Evolutionary conservation across 768 basidiomycete genomes (phyloP), one percentile per base, ranked within the genome.

Genomic region (Cantharellus anzutake): DNA sequence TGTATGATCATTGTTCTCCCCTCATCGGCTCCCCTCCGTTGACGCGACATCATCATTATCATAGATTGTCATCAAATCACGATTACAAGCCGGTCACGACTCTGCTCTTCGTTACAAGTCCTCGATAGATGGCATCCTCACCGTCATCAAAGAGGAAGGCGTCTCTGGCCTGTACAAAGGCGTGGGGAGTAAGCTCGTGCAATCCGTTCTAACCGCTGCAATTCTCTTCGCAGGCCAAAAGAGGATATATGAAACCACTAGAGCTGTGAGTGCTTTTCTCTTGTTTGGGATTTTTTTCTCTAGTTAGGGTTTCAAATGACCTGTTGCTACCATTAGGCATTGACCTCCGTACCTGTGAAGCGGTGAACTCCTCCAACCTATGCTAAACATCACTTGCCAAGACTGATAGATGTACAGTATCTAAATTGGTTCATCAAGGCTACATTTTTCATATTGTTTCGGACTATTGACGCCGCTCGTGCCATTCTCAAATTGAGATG

Each of bases 201-300:
- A 97, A 71, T 90, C 86, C 63, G 88, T 96, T 1, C 75, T 97
- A 56, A 94, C 91, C 4, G 92, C 92, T 14, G 90, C 91, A 3
- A 89, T 98, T 65, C 76, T 98, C 64, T 98, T 98, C 68, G 86
- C 83, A 11, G 80, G 86, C 4, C 94, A 98, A 70, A 78, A 83
- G 66, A 77, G 90, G 63, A 70, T 73, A 53, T 75, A 73, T 63
- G 69, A 70, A 57, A 63, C 60, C 16, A 60, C 62, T 4, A 62
- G 59, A 44, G 41, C 62, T 11, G 63, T 64, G 42, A 57, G 62
- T 60, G 29, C 29, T 48, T 29, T 48, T 48, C 20, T 0, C 20
- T 29, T 29, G 20, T 29, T 29, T 29, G 20, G 20, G 20, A 29
- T 29, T 29, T 29, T 29, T 29, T 29, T 29, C 20, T 29, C 20